phyloP scores from a whole-genome alignment of 331 rosid genomes.

The Stylosanthes scabra region DNA sequence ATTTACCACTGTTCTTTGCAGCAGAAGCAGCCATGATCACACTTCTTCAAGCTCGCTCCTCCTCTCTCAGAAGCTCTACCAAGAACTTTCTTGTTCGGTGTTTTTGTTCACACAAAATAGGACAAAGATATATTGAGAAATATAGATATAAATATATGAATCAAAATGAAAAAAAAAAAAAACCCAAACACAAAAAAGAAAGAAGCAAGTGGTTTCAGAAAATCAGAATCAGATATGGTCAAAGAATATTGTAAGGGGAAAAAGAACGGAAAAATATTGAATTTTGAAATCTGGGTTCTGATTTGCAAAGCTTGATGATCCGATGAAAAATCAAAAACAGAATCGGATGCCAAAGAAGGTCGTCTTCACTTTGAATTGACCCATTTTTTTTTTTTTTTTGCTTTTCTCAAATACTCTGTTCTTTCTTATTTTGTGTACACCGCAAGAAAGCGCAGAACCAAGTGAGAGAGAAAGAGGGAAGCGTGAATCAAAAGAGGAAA shows the following conservation, averaged over 20 bases:
- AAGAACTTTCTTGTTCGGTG: not conserved
- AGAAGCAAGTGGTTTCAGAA: not conserved
- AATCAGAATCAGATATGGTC: conserved; percentile 36
- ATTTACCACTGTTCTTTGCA: conserved; percentile 50
- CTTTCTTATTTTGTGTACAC: not conserved
- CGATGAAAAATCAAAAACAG: conserved; percentile 49
- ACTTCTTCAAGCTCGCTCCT: conserved; percentile 39
- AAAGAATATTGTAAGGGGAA: not conserved
- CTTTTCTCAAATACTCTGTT: too few species aligned
- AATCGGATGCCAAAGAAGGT: conserved; percentile 43
- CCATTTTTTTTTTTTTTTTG: conserved; percentile 35
- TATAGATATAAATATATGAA: conserved; percentile 1
- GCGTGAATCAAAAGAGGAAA: conserved; percentile 7
- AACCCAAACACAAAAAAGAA: not conserved
- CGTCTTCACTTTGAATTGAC: conserved; percentile 26
- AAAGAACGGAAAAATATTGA: not conserved
- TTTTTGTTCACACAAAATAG: not conserved
- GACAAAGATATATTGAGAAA: conserved; percentile 10
- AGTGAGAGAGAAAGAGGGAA: conserved; percentile 16
- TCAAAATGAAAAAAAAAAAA: conserved; percentile 6
- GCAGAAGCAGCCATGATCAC: conserved; percentile 40
- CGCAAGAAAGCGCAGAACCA: not conserved
- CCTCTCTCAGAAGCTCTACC: conserved; percentile 36
- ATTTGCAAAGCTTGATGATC: conserved; percentile 39
- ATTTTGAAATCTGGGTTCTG: conserved; percentile 38